A percentile compares a stretch with the other conserved stretches of the same genome.
Evolutionary conservation across 805 yeast species (phyloP).

Genomic region (Kurtzmaniella fragi): DNA sequence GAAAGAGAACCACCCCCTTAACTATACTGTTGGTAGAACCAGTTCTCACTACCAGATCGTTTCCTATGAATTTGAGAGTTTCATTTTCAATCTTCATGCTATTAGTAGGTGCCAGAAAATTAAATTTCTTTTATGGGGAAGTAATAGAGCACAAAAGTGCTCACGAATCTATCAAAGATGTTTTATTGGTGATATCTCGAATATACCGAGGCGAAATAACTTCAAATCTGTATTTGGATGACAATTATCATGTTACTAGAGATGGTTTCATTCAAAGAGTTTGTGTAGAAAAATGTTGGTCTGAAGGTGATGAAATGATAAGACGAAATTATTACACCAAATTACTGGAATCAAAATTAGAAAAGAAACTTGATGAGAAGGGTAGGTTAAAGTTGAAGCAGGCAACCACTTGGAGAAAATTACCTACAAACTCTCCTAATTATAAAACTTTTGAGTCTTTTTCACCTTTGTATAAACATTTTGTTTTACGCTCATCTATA

Average conservation of each 20-base stretch:
- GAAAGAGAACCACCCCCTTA: conserved; percentile 6
- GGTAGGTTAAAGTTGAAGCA: conserved; percentile 5
- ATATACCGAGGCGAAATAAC: conserved; percentile 12
- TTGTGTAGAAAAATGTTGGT: conserved; percentile 26
- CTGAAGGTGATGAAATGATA: conserved; percentile 22
- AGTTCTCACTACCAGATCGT: conserved; percentile 4
- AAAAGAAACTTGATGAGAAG: conserved; percentile 1
- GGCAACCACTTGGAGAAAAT: conserved; percentile 13
- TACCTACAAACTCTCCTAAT: conserved; percentile 16
- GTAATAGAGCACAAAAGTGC: conserved; percentile 20
- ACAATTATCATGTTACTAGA: conserved; percentile 4
- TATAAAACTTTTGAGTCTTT: conserved; percentile 11
- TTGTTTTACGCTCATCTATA: neutral
- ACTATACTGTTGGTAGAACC: conserved; percentile 14
- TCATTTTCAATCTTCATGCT: conserved; percentile 10
- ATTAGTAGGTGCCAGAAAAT: conserved; percentile 7
- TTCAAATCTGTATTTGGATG: neutral
- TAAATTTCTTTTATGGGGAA: conserved; percentile 23
- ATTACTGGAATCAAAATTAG: neutral
- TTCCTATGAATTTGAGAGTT: conserved; percentile 9
- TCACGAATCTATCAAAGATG: conserved; percentile 11
- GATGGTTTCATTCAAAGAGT: conserved; percentile 2
- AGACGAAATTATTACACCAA: conserved; percentile 13
- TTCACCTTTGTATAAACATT: conserved; percentile 5
- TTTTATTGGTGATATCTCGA: too few species aligned